Evolutionary conservation across 208 protist genomes (phyloP), one percentile per base, ranked within the genome.

Genomic region (Wallacemonas sp.): DNA sequence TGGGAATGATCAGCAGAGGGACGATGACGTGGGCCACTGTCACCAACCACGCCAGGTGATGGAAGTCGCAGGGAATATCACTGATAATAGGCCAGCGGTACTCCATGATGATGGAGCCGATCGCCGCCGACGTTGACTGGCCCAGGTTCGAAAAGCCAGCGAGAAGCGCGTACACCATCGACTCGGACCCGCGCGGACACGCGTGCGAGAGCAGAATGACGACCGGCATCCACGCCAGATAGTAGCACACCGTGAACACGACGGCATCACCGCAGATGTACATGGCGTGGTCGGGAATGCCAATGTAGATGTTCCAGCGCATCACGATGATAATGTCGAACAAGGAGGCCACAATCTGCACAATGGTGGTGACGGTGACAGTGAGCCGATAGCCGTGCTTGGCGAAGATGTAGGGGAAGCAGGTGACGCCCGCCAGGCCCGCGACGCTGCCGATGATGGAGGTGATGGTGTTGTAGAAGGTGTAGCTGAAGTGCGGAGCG

Each of bases 101-200:
- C 48, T 82, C 66, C 57, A 89, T 80, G 5, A 91, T 15, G 22
- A 85, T 50, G 30, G 70, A 70, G 9, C 80, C 86, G 34, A 85
- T 64, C 0, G 70, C 63, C 12, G 37, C 22, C 0, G 78, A 42
- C 0, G 89, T 74, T n/a, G 64, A 57, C 55, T 76, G 65, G n/a
- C 83, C 88, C 37, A 94, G 78, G 67, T 91, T 90, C 15, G 78
- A 66, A 59, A 84, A 89, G 17, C 89, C 89, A 12, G 83, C 89
- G 34, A 94, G 67, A 3, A 94, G 66, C 22, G 89, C 80, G 41
- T 84, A 91, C 52, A 91, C 73, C 61, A 83, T 91, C 9, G 63
- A 71, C 69, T 94, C 83, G 50, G 85, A 79, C 33, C 80, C 85
- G 38, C 76, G 81, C 29, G 89, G 86, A 68, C 86, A 93, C 19